Percentiles rank a stretch among this genome's conserved stretches.
These are phyloP conservation scores for Dorcoceras hygrometricum DNA, from an alignment of 257 asterid genomes.

Conservation along the genomic window DNA sequence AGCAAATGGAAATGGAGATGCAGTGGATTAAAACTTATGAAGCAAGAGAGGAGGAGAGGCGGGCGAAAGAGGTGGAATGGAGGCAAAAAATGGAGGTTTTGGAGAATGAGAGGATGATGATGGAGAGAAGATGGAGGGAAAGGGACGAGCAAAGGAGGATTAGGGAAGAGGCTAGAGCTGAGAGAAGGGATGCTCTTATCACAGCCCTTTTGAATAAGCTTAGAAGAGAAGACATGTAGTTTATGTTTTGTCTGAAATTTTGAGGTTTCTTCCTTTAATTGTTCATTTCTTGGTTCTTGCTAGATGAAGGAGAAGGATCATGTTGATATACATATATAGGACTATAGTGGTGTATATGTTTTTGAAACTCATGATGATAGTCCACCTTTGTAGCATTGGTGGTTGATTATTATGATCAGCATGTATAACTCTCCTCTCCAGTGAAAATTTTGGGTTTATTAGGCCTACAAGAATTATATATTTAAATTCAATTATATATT, in stretches of 20 bases:
- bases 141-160: constrained; percentile 80
- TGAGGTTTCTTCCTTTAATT: background rate
- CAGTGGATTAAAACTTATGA: constrained; percentile 72
- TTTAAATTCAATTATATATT: too few relatives aligned
- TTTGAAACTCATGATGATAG: background rate
- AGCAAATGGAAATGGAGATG: constrained; percentile 77
- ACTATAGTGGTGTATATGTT: background rate
- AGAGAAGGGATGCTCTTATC: constrained; percentile 83
- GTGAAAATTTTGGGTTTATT: background rate
- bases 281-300: background rate
- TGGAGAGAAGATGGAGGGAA: constrained; percentile 88
- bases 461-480: background rate
- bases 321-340: too few relatives aligned
- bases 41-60: constrained; percentile 72
- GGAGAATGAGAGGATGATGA: constrained; percentile 84
- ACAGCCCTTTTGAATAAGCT: constrained; percentile 77
- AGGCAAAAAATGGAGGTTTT: constrained; percentile 80
- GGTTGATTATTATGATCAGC: background rate
- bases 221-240: constrained; percentile 57
- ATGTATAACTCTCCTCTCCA: background rate
- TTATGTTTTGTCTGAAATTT: background rate
- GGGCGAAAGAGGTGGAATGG: constrained; percentile 79
- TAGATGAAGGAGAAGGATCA: too few relatives aligned
- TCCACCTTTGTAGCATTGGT: background rate
- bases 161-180: constrained; percentile 90